A percentile compares a stretch with the other conserved stretches of the same genome.
Conservation (phyloP, 2,329 filamentous ascomycete species). For the Xylariaceae sp. region DNA sequence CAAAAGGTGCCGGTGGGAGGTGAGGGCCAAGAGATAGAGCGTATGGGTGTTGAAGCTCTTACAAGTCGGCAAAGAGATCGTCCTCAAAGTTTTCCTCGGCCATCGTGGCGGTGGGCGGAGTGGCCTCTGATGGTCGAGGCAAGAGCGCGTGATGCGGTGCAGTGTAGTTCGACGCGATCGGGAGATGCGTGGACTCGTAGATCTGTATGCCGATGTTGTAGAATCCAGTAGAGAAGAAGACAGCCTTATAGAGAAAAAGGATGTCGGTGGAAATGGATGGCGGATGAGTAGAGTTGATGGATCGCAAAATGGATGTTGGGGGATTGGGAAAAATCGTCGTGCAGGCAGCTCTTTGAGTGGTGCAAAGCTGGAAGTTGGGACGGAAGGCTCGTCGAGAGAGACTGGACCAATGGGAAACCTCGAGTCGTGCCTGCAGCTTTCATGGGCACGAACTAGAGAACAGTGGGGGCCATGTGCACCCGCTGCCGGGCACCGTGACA, state of each 20-base stretch:
- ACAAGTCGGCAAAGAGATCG: conserved; percentile 95
- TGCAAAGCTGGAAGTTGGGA: background rate
- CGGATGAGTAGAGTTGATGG: background rate
- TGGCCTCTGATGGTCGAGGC: background rate
- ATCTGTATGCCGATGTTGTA: background rate
- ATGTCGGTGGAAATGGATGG: background rate
- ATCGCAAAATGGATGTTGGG: background rate
- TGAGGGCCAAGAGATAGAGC: background rate
- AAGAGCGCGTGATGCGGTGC: background rate
- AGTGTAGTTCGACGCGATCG: background rate
- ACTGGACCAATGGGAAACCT: background rate
- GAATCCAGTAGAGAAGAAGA: background rate
- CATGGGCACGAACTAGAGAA: background rate
- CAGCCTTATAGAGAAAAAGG: background rate
- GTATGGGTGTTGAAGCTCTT: conserved; percentile 37
- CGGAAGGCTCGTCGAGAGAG: background rate
- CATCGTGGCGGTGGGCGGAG: conserved; percentile 56
- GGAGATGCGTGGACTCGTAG: conserved; percentile 8
- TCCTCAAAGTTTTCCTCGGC: conserved; percentile 82
- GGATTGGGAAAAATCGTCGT: background rate
- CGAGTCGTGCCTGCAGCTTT: background rate
- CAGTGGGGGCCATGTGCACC: too few relatives aligned
- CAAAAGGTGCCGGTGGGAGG: background rate
- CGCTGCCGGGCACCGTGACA: too few relatives aligned
- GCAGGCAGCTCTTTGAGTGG: background rate